These are phyloP conservation scores for Exophiala dermatitidis DNA, from an alignment of 2,329 filamentous ascomycete species.

Conservation along the genomic window DNA sequence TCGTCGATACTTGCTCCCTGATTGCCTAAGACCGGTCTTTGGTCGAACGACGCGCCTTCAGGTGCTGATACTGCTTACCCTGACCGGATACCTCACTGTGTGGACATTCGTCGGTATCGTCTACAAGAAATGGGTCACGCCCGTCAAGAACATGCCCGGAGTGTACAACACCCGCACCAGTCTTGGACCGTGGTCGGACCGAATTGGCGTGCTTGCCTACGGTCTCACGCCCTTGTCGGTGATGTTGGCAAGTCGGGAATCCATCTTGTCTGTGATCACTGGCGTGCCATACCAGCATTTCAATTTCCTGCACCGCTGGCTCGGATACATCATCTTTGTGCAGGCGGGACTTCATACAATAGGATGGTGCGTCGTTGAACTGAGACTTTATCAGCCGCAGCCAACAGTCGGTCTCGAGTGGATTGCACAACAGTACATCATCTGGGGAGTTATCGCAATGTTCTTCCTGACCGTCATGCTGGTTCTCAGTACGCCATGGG, in stretches of 20 bases:
- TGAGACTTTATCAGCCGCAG: slow-evolving; percentile 63
- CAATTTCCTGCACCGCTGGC: slow-evolving; percentile 71
- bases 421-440: slow-evolving; percentile 59
- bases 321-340: slow-evolving; percentile 63
- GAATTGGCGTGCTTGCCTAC: slow-evolving; percentile 64
- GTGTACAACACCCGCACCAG: slow-evolving; percentile 58
- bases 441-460: slow-evolving; percentile 67
- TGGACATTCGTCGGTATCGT: slow-evolving; percentile 63
- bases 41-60: slow-evolving; percentile 63
- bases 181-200: slow-evolving; percentile 61
- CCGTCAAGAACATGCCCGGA: slow-evolving; percentile 50
- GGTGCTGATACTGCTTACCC: slow-evolving; percentile 51
- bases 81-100: slow-evolving; percentile 57
- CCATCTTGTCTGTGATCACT: slow-evolving; percentile 60
- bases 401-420: slow-evolving; percentile 52
- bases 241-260: slow-evolving; percentile 61
- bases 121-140: slow-evolving; percentile 64
- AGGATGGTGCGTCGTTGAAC: slow-evolving; percentile 62
- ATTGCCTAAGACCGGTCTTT: slow-evolving; percentile 53
- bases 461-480: slow-evolving; percentile 56
- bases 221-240: slow-evolving; percentile 66
- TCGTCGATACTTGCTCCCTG: slow-evolving; percentile 54
- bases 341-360: slow-evolving; percentile 65
- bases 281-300: slow-evolving; percentile 70
- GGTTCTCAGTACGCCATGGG: slow-evolving; percentile 52